phyloP scores from a whole-genome alignment of 2,329 filamentous ascomycete species.

The Xylaria sp. region DNA sequence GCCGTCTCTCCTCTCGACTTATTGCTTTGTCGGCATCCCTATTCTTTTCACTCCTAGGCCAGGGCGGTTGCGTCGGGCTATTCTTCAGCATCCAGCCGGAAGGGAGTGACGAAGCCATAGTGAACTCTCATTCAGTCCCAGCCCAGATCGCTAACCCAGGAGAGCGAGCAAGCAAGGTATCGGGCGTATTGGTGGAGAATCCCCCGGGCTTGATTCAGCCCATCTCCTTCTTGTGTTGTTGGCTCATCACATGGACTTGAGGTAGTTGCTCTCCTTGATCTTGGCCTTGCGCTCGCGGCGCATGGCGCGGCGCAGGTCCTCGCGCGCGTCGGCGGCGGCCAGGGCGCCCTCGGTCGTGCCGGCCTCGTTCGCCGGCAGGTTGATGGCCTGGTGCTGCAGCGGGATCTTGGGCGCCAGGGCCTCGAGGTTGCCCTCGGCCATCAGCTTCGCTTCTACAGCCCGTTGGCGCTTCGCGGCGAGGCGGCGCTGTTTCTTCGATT shows the following conservation, averaged over 20 bases:
- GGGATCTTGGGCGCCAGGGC: constrained; percentile 76
- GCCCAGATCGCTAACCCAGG: not conserved
- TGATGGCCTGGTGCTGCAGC: constrained; percentile 80
- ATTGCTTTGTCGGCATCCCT: not conserved
- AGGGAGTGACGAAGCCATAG: not conserved
- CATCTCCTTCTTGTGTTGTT: not conserved
- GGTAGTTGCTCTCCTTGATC: constrained; percentile 89
- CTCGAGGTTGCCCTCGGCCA: constrained; percentile 73
- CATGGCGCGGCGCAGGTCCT: constrained; percentile 76
- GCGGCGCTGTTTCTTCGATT: constrained; percentile 84
- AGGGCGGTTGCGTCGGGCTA: not conserved
- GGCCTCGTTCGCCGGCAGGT: constrained; percentile 68
- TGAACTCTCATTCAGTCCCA: not conserved
- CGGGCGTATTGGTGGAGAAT: no score
- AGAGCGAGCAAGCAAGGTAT: not conserved
- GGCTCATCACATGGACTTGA: constrained; percentile 75
- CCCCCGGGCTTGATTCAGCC: no score
- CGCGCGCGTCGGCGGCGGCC: constrained; percentile 62
- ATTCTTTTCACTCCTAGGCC: not conserved
- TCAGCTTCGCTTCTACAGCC: constrained; percentile 66
- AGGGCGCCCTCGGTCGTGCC: constrained; percentile 59
- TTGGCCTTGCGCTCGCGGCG: constrained; percentile 76
- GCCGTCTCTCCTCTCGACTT: constrained; percentile 1
- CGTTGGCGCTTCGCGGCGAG: constrained; percentile 74
- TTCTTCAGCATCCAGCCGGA: not conserved